Percentiles rank a stretch among this genome's conserved stretches.
phyloP scores from a whole-genome alignment of 257 asterid genomes.

The Pogostemon cablin region DNA sequence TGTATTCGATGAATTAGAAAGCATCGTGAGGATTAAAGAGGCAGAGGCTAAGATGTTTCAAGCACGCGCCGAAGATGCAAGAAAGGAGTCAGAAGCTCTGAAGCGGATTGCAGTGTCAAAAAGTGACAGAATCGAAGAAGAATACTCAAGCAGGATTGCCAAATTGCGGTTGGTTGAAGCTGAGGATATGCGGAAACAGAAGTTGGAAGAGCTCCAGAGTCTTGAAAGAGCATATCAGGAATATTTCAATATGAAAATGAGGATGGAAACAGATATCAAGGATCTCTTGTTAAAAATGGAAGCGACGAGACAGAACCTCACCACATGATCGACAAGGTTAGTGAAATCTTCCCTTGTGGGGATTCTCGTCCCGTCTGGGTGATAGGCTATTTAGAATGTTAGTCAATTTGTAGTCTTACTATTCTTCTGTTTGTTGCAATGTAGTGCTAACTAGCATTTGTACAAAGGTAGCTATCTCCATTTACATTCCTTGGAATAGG shows the following conservation, averaged over 20 bases:
- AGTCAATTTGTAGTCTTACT: constrained; percentile 37
- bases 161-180: constrained; percentile 79
- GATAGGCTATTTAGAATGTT: constrained; percentile 12
- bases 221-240: constrained; percentile 78
- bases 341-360: constrained; percentile 12
- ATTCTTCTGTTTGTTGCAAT: constrained; percentile 35
- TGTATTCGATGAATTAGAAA: constrained; percentile 80
- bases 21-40: constrained; percentile 84
- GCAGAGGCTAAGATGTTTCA: constrained; percentile 96
- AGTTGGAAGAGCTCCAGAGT: constrained; percentile 75
- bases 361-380: not conserved
- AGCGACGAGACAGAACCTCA: constrained; percentile 75
- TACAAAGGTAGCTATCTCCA: constrained; percentile 42
- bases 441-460: constrained; percentile 49
- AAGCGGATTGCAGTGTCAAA: constrained; percentile 65
- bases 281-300: constrained; percentile 92
- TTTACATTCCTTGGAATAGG: constrained; percentile 24
- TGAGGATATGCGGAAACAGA: constrained; percentile 88
- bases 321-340: constrained; percentile 39
- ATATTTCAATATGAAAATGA: constrained; percentile 77
- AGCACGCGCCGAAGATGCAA: constrained; percentile 89
- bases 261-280: constrained; percentile 90
- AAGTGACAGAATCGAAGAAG: constrained; percentile 79
- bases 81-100: constrained; percentile 85
- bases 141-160: constrained; percentile 59